Conservation (phyloP, 192 early-diverging fungal species). For the Powellomyces hirtus region DNA sequence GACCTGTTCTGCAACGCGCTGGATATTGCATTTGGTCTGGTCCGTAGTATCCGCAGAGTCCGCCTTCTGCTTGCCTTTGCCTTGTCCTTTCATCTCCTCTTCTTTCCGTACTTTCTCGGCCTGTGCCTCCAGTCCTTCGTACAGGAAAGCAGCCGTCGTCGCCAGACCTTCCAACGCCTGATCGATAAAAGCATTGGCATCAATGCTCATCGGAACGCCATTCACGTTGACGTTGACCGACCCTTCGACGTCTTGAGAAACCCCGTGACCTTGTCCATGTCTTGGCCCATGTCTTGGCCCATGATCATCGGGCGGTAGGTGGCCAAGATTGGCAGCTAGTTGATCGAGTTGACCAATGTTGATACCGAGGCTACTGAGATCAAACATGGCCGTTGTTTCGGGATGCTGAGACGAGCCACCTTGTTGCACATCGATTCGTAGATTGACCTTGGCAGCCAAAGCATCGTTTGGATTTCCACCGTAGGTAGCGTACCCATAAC, state of each 20-base stretch:
- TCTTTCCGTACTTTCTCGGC: slow-evolving; percentile 8
- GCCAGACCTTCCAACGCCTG: slow-evolving; percentile 31
- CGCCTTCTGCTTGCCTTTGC: slow-evolving; percentile 2
- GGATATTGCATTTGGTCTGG: slow-evolving; percentile 4
- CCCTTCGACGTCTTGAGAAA: too few relatives aligned
- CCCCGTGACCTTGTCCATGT: not conserved
- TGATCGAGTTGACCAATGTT: slow-evolving; percentile 18
- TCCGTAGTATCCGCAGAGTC: not conserved
- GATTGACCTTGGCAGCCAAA: not conserved
- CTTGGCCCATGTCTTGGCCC: not conserved
- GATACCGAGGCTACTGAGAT: slow-evolving; percentile 7
- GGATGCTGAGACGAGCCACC: not conserved
- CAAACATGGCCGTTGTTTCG: slow-evolving; percentile 11
- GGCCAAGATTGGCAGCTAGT: slow-evolving; percentile 3
- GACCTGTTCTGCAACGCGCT: slow-evolving; percentile 26
- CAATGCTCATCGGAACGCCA: slow-evolving; percentile 18
- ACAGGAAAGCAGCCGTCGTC: slow-evolving; percentile 27
- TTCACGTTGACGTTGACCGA: slow-evolving; percentile 22
- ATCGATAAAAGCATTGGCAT: slow-evolving; percentile 27
- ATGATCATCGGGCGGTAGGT: not conserved
- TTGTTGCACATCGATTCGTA: slow-evolving; percentile 1
- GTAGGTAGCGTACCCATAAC: not conserved
- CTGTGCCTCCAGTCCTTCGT: slow-evolving; percentile 29
- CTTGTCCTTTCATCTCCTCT: slow-evolving; percentile 14
- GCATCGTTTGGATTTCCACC: not conserved